These are phyloP conservation scores for Beverwykella pulmonaria DNA, from an alignment of 495 filamentous ascomycete species.

Conservation along the genomic window DNA sequence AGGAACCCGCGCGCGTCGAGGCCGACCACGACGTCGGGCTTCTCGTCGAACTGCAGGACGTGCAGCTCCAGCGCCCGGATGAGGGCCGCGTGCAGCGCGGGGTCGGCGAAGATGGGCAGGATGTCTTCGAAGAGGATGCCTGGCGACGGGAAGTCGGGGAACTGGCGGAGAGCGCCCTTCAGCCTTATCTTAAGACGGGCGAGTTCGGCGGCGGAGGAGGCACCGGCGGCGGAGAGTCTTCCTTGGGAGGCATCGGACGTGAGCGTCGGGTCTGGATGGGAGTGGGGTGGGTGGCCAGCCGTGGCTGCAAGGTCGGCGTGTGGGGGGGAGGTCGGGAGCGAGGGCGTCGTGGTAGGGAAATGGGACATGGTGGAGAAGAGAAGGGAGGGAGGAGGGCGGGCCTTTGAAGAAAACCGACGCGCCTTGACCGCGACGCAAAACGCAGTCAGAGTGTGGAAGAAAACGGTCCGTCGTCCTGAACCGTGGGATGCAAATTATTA, in stretches of 20 bases:
- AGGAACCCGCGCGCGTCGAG: constrained; percentile 95
- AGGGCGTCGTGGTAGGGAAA: constrained; percentile 20
- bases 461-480: constrained; percentile 12
- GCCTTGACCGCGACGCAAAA: constrained; percentile 18
- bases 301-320: constrained; percentile 39
- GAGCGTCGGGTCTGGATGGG: constrained; percentile 45
- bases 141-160: constrained; percentile 89
- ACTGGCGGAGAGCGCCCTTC: constrained; percentile 66
- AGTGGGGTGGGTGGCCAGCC: constrained; percentile 39
- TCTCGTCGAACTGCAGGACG: constrained; percentile 59
- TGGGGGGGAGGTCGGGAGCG: constrained; percentile 1
- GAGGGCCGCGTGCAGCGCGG: constrained; percentile 72
- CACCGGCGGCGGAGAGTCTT: constrained; percentile 48
- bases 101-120: constrained; percentile 88
- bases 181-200: constrained; percentile 86
- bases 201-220: constrained; percentile 49
- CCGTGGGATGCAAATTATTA: constrained; percentile 27
- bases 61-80: constrained; percentile 87
- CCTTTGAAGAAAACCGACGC: constrained; percentile 19
- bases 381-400: constrained; percentile 12
- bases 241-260: constrained; percentile 43
- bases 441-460: neutral
- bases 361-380: constrained; percentile 39
- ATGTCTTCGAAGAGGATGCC: constrained; percentile 99
- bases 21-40: constrained; percentile 88